Base-by-base conservation (phyloP, 192 early-diverging fungal species). In the Rhizoclosmatium sp. region DNA sequence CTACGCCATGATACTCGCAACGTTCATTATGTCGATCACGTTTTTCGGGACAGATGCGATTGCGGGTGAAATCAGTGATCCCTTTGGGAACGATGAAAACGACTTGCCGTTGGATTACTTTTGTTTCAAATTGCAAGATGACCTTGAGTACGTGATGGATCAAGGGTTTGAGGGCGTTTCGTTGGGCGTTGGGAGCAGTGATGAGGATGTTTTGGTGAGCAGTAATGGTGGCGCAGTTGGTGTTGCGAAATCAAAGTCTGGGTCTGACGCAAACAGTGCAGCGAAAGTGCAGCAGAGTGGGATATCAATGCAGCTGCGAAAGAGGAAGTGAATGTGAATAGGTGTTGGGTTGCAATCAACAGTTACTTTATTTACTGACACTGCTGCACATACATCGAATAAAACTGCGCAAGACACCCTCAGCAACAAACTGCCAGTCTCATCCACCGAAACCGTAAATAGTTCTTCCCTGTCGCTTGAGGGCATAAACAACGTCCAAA, bases 401-500 rank as follows among this genome's bases (percentile, higher is more conserved):
- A 31, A 31, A 31, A 31, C 31, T 31, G 31, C 31, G 31, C 31
- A 31, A 31, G 31, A 31, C 31, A 31, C 31, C 31, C 31, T 31
- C 31, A 0, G 31, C 31, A 31, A 31, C 31, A 31, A 31, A 31
- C 31, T 31, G 31, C 31, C 31, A 31, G 31, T 31, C 60, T 62
- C 60, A 76, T 31, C 75, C 75, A 67, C 75, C 75, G 23, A 76
- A 76, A 48, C 77, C 92, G 76, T 93, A 96, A 80, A 96, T 93
- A 79, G 95, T 95, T 78, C 94, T 91, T 84, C 95, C 95, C 89
- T 96, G 95, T 84, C 95, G 87, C 92, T 96, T 96, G 85, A 96
- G 90, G 39, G 95, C 94, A 87, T 99, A 99, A 88, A 99, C 97
- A 60, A 99, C 98, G 86, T 99, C 98, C 54, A 99, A 40, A 19